phyloP scores from a whole-genome alignment of 176 grass and related monocot genomes.

The Triticum aestivum region DNA sequence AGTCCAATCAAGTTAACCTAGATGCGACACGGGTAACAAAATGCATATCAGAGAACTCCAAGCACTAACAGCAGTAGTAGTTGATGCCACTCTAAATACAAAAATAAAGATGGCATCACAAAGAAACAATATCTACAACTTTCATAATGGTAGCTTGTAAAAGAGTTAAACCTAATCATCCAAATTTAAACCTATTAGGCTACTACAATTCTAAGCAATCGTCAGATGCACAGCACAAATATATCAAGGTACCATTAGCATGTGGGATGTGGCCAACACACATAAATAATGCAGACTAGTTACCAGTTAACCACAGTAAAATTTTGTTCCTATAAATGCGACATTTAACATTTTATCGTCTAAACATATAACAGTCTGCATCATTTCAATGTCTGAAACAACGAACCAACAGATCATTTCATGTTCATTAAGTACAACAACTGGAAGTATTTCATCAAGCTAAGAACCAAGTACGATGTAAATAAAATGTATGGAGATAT shows the following conservation, averaged over 20 bases:
- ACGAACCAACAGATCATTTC: not conserved
- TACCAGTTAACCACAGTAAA: not conserved
- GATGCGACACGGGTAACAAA: not conserved
- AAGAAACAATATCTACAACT: not conserved
- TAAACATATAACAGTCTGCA: not conserved
- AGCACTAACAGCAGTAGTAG: not conserved
- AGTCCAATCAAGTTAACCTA: not conserved
- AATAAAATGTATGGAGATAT: slow-evolving; percentile 26
- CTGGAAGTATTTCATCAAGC: slow-evolving; percentile 36
- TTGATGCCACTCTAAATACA: not conserved
- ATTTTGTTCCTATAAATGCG: not conserved
- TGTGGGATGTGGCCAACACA: not conserved
- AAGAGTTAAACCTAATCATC: not conserved
- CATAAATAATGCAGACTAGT: not conserved
- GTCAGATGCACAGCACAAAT: not conserved
- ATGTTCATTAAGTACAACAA: slow-evolving; percentile 49
- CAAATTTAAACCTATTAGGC: not conserved
- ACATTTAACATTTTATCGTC: slow-evolving; percentile 15
- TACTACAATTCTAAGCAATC: not conserved
- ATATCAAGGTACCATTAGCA: not conserved
- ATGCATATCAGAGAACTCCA: not conserved
- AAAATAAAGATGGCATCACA: not conserved
- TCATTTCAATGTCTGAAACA: slow-evolving; percentile 23
- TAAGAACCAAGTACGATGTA: slow-evolving; percentile 29
- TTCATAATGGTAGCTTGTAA: not conserved